A percentile compares a stretch with the other conserved stretches of the same genome.
phyloP scores from a whole-genome alignment of 345 rosid species.

The Gossypium herbaceum region DNA sequence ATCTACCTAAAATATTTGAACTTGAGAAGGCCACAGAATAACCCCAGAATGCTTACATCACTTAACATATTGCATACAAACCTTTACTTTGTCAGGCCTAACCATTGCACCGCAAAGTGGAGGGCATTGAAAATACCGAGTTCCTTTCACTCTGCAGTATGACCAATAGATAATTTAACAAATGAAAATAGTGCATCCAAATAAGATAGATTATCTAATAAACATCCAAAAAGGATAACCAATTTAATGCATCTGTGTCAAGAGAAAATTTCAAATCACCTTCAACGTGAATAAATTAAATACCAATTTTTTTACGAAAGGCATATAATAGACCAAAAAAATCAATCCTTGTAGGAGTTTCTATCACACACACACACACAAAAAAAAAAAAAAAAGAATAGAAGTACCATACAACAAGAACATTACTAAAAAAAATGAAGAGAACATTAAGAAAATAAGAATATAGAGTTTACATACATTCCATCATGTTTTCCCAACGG shows the following conservation, averaged over 20 bases:
- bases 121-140: background rate
- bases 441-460: slow-evolving; percentile 4
- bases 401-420: too few species aligned
- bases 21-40: background rate
- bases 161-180: background rate
- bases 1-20: too few species aligned
- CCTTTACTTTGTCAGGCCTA: background rate
- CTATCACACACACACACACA: too few species aligned
- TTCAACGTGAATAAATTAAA: background rate
- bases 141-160: slow-evolving; percentile 2
- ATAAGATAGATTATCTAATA: background rate
- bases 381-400: too few species aligned
- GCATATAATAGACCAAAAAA: background rate
- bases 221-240: background rate
- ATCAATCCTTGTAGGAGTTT: background rate
- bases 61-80: background rate
- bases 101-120: background rate
- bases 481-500: slow-evolving; percentile 97
- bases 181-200: background rate
- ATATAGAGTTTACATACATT: slow-evolving; percentile 44
- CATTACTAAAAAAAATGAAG: background rate
- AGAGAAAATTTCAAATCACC: background rate
- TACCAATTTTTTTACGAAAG: background rate
- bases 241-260: background rate
- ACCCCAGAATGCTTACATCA: background rate